Percentiles rank a stretch among this genome's conserved stretches.
These are phyloP conservation scores for Jatropha curcas DNA, from an alignment of 345 rosid genomes.

Conservation along the genomic window DNA sequence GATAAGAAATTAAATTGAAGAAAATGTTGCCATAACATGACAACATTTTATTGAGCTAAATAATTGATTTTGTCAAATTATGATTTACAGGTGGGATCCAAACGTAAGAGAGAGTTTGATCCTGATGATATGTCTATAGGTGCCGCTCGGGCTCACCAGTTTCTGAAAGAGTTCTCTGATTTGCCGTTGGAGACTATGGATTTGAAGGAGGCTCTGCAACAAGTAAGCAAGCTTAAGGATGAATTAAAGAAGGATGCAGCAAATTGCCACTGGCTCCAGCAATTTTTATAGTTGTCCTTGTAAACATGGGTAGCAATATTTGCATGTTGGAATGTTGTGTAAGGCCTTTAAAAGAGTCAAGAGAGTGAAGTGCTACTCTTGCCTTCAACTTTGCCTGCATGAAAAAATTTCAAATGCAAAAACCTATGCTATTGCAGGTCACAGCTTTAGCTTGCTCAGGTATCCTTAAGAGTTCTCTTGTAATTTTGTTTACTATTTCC, in stretches of 20 bases:
- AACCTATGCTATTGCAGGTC: no score
- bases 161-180: slow-evolving; percentile 77
- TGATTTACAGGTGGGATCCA: slow-evolving; percentile 57
- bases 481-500: not conserved
- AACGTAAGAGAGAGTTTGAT: slow-evolving; percentile 64
- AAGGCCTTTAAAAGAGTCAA: not conserved
- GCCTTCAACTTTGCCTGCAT: not conserved
- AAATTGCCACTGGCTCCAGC: slow-evolving; percentile 68
- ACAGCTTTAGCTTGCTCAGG: not conserved
- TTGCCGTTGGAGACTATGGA: slow-evolving; percentile 85
- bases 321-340: not conserved
- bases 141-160: slow-evolving; percentile 69
- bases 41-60: not conserved
- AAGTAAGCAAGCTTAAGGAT: slow-evolving; percentile 53
- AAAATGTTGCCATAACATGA: no score
- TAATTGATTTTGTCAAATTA: not conserved
- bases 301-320: not conserved
- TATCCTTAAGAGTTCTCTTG: no score
- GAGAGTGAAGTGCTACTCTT: not conserved
- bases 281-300: slow-evolving; percentile 46
- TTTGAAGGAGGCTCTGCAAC: slow-evolving; percentile 63
- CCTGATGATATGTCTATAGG: slow-evolving; percentile 65
- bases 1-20: not conserved
- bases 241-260: slow-evolving; percentile 71
- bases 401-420: not conserved